Evolutionary conservation across 2,329 filamentous ascomycete species (phyloP), one percentile per base, ranked within the genome.

Genomic region (Aspergillus alliaceus): DNA sequence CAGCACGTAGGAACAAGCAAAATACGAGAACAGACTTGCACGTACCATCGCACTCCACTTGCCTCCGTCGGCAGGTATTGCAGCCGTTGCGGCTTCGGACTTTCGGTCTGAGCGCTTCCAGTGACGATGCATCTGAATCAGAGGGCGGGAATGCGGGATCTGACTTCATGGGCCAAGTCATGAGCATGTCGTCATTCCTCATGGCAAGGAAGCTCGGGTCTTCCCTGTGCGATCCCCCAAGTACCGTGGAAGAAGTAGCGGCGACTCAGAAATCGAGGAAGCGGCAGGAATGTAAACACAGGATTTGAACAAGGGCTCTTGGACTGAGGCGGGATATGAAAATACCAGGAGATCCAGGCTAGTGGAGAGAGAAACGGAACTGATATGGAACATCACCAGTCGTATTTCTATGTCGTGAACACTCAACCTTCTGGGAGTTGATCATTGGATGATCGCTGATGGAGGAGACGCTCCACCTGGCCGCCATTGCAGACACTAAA

Each of bases 11-110:
- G 20, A 6, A 2, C n/a, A 8, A 15, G 42, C 11, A 18, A 22
- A 25, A 42, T 15, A 22, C 18, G 1, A 24, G 11, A 8, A 14
- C 12, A 11, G 37, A 6, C 14, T 15, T 24, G 20, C 14, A 44
- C 53, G 29, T 37, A 55, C 53, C 53, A n/a, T 55, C 53, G 37
- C 53, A 55, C 25, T 55, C 51, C 18, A 55, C 46, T n/a, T 47
- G 53, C 50, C 53, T 51, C 29, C 53, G 47, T 12, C 53, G 53
- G 48, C 53, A 55, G 12, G 53, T 55, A 32, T 50, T 35, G 22
- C 53, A 55, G 47, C 53, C 53, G 18, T 8, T 51, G 27, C 53
- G 53, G 29, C 46, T 42, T 39, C 53, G 53, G 14, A 51, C 6
- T 18, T 14, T 51, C 12, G 37, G 35, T 25, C 32, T 40, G 37